Percentiles rank a stretch among this genome's conserved stretches.
Conservation (phyloP, 176 grass and related monocot species). For the Calamus simplicifolius region DNA sequence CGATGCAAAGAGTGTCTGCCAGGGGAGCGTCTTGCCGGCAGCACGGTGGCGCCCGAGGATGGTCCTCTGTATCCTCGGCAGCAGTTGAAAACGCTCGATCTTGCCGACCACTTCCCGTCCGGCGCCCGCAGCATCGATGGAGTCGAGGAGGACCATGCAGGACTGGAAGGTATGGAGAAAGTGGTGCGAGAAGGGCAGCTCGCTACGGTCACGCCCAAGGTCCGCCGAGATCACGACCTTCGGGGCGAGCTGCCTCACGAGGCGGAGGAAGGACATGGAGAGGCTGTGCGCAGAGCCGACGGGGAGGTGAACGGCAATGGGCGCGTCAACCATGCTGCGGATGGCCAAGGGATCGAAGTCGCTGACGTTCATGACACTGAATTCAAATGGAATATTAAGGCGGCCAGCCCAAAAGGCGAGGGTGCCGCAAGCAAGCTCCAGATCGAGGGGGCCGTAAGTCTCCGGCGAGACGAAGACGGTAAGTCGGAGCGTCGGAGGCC, state of each 20-base stretch:
- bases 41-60: constrained; percentile 45
- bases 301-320: constrained; percentile 69
- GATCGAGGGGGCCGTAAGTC: constrained; percentile 57
- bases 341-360: constrained; percentile 39
- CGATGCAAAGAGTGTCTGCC: constrained; percentile 52
- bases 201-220: constrained; percentile 58
- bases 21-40: constrained; percentile 38
- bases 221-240: constrained; percentile 72
- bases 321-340: constrained; percentile 34
- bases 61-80: constrained; percentile 54
- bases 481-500: constrained; percentile 37
- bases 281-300: constrained; percentile 37
- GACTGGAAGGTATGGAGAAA: constrained; percentile 73
- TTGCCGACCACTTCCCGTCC: constrained; percentile 47
- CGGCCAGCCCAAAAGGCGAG: constrained; percentile 60
- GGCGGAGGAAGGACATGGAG: constrained; percentile 39
- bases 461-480: constrained; percentile 49
- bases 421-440: constrained; percentile 64
- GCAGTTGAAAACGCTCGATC: constrained; percentile 69
- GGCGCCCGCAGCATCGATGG: constrained; percentile 62
- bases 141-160: constrained; percentile 69
- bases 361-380: constrained; percentile 44
- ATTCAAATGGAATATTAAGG: constrained; percentile 65
- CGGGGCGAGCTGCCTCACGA: constrained; percentile 68
- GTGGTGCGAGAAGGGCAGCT: constrained; percentile 63